Conservation (phyloP, 352 stramenopile genomes). For the Phytophthora rubi region DNA sequence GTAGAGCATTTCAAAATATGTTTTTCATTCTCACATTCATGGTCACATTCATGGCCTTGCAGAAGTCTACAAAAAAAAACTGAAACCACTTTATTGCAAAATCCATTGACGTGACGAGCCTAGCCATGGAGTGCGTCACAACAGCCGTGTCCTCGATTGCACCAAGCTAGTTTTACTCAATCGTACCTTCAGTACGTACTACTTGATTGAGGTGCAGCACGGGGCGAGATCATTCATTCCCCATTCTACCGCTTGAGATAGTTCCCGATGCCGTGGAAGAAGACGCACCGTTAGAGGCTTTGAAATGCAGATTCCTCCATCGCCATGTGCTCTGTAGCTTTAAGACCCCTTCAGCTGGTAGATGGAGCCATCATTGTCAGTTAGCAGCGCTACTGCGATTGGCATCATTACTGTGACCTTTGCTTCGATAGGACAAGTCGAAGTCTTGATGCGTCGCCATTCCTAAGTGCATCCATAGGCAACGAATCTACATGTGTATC, state of each 20-base stretch:
- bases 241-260: constrained; percentile 15
- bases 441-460: no score
- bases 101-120: constrained; percentile 24
- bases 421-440: not conserved
- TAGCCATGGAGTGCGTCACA: constrained; percentile 27
- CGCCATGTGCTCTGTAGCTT: constrained; percentile 12
- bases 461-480: no score
- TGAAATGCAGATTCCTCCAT: constrained; percentile 8
- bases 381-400: constrained; percentile 22
- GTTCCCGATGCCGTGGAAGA: constrained; percentile 26
- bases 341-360: constrained; percentile 15
- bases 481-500: no score
- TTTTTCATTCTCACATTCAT: not conserved
- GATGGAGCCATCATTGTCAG: constrained; percentile 6
- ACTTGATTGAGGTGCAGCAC: constrained; percentile 29
- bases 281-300: constrained; percentile 29
- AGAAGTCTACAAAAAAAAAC: constrained; percentile 24
- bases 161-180: constrained; percentile 13
- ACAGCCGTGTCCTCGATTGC: constrained; percentile 23
- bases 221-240: constrained; percentile 25
- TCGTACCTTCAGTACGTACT: no score
- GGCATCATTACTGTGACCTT: not conserved
- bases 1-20: no score
- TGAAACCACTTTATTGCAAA: constrained; percentile 52
- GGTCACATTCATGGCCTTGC: not conserved